Conservation (phyloP, 2,329 filamentous ascomycete genomes). For the Mariannaea elegans region DNA sequence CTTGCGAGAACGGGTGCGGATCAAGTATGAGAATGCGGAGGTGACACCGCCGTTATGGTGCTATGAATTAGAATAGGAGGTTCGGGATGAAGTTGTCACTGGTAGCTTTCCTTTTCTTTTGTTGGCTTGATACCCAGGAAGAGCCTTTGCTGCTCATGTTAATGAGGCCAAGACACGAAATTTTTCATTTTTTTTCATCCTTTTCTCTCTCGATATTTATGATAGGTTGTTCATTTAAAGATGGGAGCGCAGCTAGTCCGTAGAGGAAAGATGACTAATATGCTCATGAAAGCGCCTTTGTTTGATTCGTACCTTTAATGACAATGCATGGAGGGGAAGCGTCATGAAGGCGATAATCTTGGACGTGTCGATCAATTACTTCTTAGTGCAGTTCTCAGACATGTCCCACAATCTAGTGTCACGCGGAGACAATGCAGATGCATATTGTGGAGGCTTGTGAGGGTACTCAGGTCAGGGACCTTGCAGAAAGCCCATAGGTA, state of each 20-base stretch:
- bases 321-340: too few relatives aligned
- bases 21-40: constrained; percentile 29
- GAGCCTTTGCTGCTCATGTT: neutral
- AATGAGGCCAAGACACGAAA: neutral
- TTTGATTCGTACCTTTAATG: too few relatives aligned
- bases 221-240: too few relatives aligned
- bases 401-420: neutral
- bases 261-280: too few relatives aligned
- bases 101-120: neutral
- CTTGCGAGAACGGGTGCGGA: constrained; percentile 32
- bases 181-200: too few relatives aligned
- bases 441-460: too few relatives aligned
- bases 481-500: neutral
- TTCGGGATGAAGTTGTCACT: neutral
- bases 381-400: neutral
- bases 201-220: too few relatives aligned
- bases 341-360: neutral
- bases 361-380: neutral
- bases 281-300: too few relatives aligned
- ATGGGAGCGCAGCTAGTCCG: too few relatives aligned
- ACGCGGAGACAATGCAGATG: neutral
- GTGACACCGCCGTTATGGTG: constrained; percentile 39
- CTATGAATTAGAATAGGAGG: constrained; percentile 21
- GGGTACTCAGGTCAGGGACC: too few relatives aligned
- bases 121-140: constrained; percentile 28